Evolutionary conservation across 23 red algal species (phyloP).

Genomic region (Gracilaria gracilis): DNA sequence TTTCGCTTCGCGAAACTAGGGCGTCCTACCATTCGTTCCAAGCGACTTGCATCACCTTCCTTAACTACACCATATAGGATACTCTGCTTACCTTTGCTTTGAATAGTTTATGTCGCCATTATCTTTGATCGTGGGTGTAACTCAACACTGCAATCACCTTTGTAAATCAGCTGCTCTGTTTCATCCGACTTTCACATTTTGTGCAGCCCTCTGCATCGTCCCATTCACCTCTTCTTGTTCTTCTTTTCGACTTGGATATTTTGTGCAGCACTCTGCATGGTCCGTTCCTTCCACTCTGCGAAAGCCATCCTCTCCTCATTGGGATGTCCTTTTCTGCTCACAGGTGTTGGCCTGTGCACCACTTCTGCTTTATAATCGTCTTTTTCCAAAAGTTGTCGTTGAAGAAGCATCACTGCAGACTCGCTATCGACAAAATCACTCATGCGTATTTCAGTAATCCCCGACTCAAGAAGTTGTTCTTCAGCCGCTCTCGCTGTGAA

Average conservation of each 20-base stretch:
- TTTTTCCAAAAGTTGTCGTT: slow-evolving; percentile 38
- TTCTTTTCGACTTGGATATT: not conserved
- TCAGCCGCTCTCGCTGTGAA: slow-evolving; percentile 50
- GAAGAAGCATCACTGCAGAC: slow-evolving; percentile 57
- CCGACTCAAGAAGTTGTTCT: slow-evolving; percentile 31
- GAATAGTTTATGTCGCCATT: too few relatives aligned
- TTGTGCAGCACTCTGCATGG: slow-evolving; percentile 55
- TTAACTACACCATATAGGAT: too few relatives aligned
- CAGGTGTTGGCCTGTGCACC: not conserved
- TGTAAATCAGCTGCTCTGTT: too few relatives aligned
- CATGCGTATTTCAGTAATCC: not conserved
- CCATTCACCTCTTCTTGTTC: not conserved
- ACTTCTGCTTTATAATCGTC: slow-evolving; percentile 14
- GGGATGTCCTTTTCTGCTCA: not conserved
- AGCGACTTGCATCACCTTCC: too few relatives aligned
- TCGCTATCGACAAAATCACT: slow-evolving; percentile 32
- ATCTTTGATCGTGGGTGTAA: too few relatives aligned
- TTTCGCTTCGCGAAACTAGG: too few relatives aligned
- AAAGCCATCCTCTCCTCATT: slow-evolving; percentile 22
- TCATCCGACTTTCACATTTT: too few relatives aligned
- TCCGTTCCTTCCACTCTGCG: slow-evolving; percentile 57
- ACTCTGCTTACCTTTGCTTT: too few relatives aligned
- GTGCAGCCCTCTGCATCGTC: not conserved
- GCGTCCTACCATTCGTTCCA: too few relatives aligned
- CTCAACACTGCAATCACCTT: too few relatives aligned